phyloP scores from a whole-genome alignment of 768 basidiomycete species.

The Boletus vinaceobasis region DNA sequence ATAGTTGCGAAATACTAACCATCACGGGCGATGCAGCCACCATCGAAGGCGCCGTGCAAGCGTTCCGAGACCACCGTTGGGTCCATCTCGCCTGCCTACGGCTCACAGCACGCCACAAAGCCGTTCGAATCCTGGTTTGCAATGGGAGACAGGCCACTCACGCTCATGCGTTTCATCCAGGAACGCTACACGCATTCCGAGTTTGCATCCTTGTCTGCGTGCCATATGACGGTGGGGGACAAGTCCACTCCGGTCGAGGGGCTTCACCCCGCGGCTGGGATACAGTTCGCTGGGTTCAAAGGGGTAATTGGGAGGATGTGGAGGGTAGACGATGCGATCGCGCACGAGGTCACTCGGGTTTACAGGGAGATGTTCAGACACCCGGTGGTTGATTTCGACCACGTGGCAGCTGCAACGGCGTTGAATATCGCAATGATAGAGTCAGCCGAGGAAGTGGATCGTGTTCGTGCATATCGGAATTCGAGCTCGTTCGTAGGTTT shows the following conservation, averaged over 20 bases:
- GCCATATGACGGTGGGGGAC: background rate
- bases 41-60: background rate
- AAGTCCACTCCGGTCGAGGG: background rate
- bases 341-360: too few relatives aligned
- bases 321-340: background rate
- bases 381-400: background rate
- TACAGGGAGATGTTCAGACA: too few relatives aligned
- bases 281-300: background rate
- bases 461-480: background rate
- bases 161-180: background rate
- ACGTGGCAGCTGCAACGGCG: background rate
- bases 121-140: background rate
- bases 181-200: background rate
- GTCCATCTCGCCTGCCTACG: background rate
- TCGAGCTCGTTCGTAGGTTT: background rate
- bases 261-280: background rate
- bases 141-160: too few relatives aligned
- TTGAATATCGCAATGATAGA: background rate
- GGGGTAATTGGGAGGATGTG: constrained; percentile 1
- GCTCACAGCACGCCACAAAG: background rate
- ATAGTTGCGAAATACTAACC: too few relatives aligned
- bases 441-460: background rate
- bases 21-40: background rate
- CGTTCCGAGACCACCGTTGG: background rate
- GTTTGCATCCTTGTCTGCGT: background rate